Evolutionary conservation across 768 basidiomycete species (phyloP), one percentile per base, ranked within the genome.

Genomic region (Erythrobasidium yunnanense): DNA sequence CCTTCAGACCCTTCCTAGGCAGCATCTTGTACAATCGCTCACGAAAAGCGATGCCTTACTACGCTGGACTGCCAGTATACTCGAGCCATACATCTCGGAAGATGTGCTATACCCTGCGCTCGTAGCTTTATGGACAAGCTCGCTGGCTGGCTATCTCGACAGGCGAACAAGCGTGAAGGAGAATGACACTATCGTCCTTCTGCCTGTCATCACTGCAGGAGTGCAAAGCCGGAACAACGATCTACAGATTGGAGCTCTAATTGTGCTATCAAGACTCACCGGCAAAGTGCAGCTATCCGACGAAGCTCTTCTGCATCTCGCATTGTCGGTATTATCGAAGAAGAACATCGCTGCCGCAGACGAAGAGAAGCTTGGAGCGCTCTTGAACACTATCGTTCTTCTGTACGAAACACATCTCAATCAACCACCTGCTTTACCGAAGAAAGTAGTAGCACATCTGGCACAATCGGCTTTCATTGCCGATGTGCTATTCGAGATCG

Each of bases 81-180:
- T 93, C 1, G 84, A 87, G 46, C 29, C 55, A 23, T 71, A 85
- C 57, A 82, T 83, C 71, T 71, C 74, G 11, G 69, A 73, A 17
- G 73, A 72, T 35, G 49, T 49, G 13, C 2, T 75, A 54, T 84
- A 93, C 73, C 84, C 84, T 35, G 82, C 86, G 0, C 77, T 97
- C 17, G 76, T 90, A 47, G 84, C 84, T 0, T 96, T 96, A 77
- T 88, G 89, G 75, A 82, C 87, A 5, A 85, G 87, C 5, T 82
- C 82, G 0, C 77, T 90, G 47, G 82, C 91, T 33, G 90, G 88
- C 42, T 92, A 87, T 72, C 79, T 99, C 38, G 81, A 83, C 35
- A 77, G 80, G 47, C 78, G 75, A 33, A 80, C 84, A 2, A 69
- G 70, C 1, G 49, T 77, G 1, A 74, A 77, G 2, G 65, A 69